Evolutionary conservation across 805 yeast genomes (phyloP).

Genomic region (Candida oleophila): DNA sequence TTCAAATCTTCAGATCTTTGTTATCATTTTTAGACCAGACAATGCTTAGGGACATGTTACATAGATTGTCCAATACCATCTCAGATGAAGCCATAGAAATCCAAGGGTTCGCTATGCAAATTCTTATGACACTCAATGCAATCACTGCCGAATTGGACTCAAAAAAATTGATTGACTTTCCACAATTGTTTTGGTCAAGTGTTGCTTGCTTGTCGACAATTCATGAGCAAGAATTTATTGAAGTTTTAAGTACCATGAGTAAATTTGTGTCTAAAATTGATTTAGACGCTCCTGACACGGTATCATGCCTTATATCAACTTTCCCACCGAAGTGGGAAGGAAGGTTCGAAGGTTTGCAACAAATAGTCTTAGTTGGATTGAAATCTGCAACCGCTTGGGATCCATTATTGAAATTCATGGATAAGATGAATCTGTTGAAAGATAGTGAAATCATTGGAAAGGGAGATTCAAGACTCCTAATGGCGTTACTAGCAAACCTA

Average conservation of each 20-base stretch:
- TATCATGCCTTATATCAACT: constrained; percentile 75
- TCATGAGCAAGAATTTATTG: constrained; percentile 91
- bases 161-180: constrained; percentile 77
- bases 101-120: constrained; percentile 96
- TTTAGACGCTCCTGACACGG: constrained; percentile 80
- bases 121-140: constrained; percentile 92
- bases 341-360: constrained; percentile 83
- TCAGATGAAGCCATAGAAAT: constrained; percentile 87
- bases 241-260: constrained; percentile 76
- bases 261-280: constrained; percentile 87
- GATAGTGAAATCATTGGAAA: constrained; percentile 79
- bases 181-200: constrained; percentile 93
- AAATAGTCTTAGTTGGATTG: constrained; percentile 75
- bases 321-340: constrained; percentile 98
- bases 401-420: constrained; percentile 69
- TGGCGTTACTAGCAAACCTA: constrained; percentile 72
- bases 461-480: constrained; percentile 64
- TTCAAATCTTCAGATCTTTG: constrained; percentile 85
- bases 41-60: constrained; percentile 92
- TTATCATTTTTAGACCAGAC: constrained; percentile 77
- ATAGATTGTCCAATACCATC: constrained; percentile 87
- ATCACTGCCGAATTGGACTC: constrained; percentile 82
- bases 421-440: constrained; percentile 61
- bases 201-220: constrained; percentile 88
- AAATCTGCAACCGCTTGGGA: constrained; percentile 80